Evolutionary conservation across 2,329 filamentous ascomycete genomes (phyloP), one percentile per base, ranked within the genome.

Genomic region (Helminthosporium solani): DNA sequence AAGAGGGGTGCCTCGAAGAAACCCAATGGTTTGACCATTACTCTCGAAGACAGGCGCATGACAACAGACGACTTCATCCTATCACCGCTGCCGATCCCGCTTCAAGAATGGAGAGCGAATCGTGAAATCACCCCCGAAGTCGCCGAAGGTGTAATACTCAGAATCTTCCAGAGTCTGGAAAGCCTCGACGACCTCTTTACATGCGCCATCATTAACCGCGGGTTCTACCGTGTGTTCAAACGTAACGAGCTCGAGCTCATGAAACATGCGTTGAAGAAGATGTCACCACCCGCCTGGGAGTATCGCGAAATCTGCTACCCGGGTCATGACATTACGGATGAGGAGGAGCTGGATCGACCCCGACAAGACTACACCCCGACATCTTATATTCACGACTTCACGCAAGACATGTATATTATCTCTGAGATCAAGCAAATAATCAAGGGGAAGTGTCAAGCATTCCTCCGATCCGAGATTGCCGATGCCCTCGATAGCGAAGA

Each of bases 221-320:
- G 76, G 16, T 83, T 83, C 64, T 82, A 82, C 55, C 70, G 70
- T 3, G 74, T 81, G 0, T 84, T 80, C 66, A 82, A 83, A 58
- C 67, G 72, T 16, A 72, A 83, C 54, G 80, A 84, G 53, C 67
- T 83, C 37, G 60, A 70, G 0, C 67, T 84, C 2, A 75, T 83
- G 44, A 78, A 77, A 40, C 68, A 65, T 5, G 73, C 78, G 0
- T 60, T 81, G 3, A 74, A 70, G 41, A 77, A 75, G 37, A 75
- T 78, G 69, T 83, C 79, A 2, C 74, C 80, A 5, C 73, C 82
- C 1, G 80, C 80, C 1, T 84, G 79, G 79, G 82, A 85, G 54
- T 69, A 81, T 39, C 76, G 80, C 12, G 79, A 84, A 54, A 78
- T 81, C 64, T 77, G 75, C 38, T 76, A 77, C 27, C 78, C 79